phyloP scores from a whole-genome alignment of 1,284 basidiomycete species.

The Cerrena zonata region DNA sequence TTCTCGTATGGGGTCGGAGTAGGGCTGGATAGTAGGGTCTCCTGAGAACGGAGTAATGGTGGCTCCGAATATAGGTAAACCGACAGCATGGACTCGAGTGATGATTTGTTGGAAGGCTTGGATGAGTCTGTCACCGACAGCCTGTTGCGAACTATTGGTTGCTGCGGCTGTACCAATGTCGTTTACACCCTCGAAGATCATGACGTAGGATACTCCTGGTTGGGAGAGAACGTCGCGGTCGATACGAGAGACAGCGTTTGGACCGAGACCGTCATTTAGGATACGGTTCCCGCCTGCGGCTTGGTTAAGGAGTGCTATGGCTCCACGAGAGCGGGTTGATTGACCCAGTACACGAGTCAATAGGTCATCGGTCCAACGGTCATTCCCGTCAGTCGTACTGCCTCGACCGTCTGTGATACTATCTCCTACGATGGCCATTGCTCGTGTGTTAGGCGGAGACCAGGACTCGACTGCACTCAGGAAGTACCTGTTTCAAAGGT shows the following conservation, averaged over 20 bases:
- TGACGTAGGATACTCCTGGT: conserved; percentile 37
- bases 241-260: conserved; percentile 41
- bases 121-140: conserved; percentile 37
- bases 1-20: conserved; percentile 36
- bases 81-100: conserved; percentile 35
- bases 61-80: conserved; percentile 41
- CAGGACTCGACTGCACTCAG: conserved; percentile 40
- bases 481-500: conserved; percentile 32
- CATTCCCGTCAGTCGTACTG: conserved; percentile 40
- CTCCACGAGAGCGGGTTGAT: conserved; percentile 25
- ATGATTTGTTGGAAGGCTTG: conserved; percentile 41
- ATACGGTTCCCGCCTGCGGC: conserved; percentile 48
- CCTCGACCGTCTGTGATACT: conserved; percentile 48
- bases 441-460: conserved; percentile 25
- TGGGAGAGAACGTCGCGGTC: conserved; percentile 47
- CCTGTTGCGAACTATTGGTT: conserved; percentile 19
- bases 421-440: conserved; percentile 44
- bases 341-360: conserved; percentile 35
- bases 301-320: conserved; percentile 43
- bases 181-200: conserved; percentile 52
- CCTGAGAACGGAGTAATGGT: conserved; percentile 48
- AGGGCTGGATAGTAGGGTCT: conserved; percentile 16
- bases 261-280: conserved; percentile 43
- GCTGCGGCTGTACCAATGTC: conserved; percentile 41
- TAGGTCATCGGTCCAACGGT: conserved; percentile 46